Percentiles rank a stretch among this genome's conserved stretches.
Conservation (phyloP, 148 eudicot genomes). For the Diospyros kaki region DNA sequence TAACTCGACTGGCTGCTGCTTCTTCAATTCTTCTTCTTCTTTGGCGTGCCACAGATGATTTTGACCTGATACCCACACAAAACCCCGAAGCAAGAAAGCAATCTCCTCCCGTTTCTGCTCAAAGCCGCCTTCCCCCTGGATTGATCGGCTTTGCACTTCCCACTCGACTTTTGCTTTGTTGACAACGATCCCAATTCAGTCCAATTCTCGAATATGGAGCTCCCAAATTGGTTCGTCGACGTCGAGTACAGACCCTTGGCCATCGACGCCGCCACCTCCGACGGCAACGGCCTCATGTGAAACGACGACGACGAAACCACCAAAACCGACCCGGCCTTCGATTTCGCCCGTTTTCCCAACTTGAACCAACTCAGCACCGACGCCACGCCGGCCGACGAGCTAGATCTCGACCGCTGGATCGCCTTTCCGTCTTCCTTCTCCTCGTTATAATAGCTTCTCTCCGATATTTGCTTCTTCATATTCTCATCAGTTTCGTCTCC, state of each 20-base stretch:
- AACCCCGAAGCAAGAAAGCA: conserved; percentile 30
- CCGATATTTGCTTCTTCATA: neutral
- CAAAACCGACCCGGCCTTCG: neutral
- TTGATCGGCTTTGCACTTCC: neutral
- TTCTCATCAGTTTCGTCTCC: neutral
- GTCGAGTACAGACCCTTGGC: conserved; percentile 2
- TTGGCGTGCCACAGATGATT: conserved; percentile 23
- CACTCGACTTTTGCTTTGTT: neutral
- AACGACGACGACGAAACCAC: neutral
- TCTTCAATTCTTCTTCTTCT: conserved; percentile 7
- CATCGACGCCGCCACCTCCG: conserved; percentile 13
- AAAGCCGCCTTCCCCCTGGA: neutral
- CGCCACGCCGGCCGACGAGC: neutral
- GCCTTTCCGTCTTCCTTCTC: neutral
- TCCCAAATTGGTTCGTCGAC: neutral
- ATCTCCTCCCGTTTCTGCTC: conserved; percentile 15
- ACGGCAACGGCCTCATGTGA: conserved; percentile 7
- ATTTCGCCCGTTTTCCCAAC: neutral
- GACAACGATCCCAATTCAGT: neutral
- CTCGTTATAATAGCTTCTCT: neutral
- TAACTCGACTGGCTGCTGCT: neutral
- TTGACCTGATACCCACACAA: conserved; percentile 24
- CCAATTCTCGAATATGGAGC: conserved; percentile 16
- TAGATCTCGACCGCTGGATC: neutral
- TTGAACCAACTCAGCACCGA: neutral